Base-by-base conservation (phyloP, 139 green algal species). In the Tetraselmis chui region DNA sequence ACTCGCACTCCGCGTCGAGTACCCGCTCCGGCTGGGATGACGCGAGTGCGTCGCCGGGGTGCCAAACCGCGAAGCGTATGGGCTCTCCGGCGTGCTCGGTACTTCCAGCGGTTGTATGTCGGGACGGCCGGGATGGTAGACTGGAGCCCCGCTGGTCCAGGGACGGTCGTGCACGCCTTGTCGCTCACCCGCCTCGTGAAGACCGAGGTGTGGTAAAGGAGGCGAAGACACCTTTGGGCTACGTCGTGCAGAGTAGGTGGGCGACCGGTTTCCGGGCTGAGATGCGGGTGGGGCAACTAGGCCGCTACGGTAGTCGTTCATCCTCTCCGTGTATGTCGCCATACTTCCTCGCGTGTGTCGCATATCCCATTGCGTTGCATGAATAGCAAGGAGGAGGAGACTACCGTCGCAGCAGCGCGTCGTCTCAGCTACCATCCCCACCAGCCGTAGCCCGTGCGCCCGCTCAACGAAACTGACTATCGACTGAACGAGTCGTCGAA, bases 261-360 rank as follows among this genome's bases (percentile, higher is more conserved):
- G 29, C 31, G 82, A 84, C 11, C 31, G 32, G 23, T 83, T 31
- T 18, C 11, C 45, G 31, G 81, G 81, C 45, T 82, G 83, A 11
- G 81, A 59, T 29, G 86, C 83, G 1, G 86, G 86, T 30, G 86
- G 23, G 23, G 86, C 83, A 23, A 81, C 86, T 26, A 86, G 75
- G 2, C 86, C 86, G 32, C 30, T 32, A 18, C 29, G 32, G 76
- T 85, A 89, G 81, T 89, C 86, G 24, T 2, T 79, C 86, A 83
- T 87, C 1, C 86, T 83, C 32, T 89, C 86, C 28, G 86, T 89
- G 83, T 87, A 89, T 22, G 86, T 89, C 28, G 83, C 86, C 28
- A 89, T 76, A 1, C 86, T 77, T 29, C 86, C 86, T 1, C 81
- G 76, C 2, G 75, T 82, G 75, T 76, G 75, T 0, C 81, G 81